Evolutionary conservation across 805 yeast genomes (phyloP), one percentile per base, ranked within the genome.

Genomic region (Candida ovalis): DNA sequence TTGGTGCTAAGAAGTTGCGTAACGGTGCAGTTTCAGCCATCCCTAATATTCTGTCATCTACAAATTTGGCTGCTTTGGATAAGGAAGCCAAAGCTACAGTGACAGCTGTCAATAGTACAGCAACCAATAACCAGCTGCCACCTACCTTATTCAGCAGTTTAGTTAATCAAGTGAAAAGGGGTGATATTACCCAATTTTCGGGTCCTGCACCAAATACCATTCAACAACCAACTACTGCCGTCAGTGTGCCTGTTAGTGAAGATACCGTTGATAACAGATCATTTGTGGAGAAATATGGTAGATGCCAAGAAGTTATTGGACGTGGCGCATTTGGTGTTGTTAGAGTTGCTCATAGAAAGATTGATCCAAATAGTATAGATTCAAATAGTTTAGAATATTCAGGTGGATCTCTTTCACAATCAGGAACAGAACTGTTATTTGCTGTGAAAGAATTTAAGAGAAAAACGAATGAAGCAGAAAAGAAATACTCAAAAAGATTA

Each of bases 291-390:
- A 87, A 91, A 63, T 92, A 92, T 65, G 99, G 99, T 39, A 78
- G 86, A 45, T 92, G 98, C 65, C 96, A 89, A 67, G 98, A 92
- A 64, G 88, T 91, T 42, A 80, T 94, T 53, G 99, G 99, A 23
- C 78, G 87, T 44, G 98, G 98, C 19, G 83, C 97, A 0, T 92
- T 87, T 71, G 99, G 99, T 18, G 88, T 89, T 41, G 98, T 92
- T 19, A 75, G 97, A 51, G 80, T 94, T 4, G 78, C 96, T 6
- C 97, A 91, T 71, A 85, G 85, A 64, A 81, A 78, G 58, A 55
- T 69, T 9, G 60, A 48, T 21, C 52, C 54, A 2, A 27, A 43
- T 18, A 46, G 21, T 35, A 35, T n/a, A 3, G 22, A 35, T 35
- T 21, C 38, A 4, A n/a, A 35, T 17, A 17, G 22, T 17, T 6